phyloP scores from a whole-genome alignment of 2,329 filamentous ascomycete species.

The Tolypocladium nubicola region DNA sequence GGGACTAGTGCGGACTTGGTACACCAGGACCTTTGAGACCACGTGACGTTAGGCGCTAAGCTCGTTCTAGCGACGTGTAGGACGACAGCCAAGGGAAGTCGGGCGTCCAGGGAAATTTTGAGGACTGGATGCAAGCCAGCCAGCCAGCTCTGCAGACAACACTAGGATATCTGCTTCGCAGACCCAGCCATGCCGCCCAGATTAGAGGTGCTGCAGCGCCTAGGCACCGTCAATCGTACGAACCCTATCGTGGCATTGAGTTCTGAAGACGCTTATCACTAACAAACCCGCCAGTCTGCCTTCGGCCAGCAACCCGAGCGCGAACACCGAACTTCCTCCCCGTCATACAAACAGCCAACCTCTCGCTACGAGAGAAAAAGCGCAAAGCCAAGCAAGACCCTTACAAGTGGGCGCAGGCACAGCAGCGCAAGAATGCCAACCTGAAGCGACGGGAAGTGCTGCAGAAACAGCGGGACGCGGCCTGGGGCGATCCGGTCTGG shows the following conservation, averaged over 20 bases:
- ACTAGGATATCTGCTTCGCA: constrained; percentile 2
- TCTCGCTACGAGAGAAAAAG: constrained; percentile 53
- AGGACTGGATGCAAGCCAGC: constrained; percentile 4
- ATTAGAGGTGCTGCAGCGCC: constrained; percentile 48
- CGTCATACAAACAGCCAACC: constrained; percentile 52
- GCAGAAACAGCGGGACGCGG: constrained; percentile 49
- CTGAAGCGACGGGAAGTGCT: constrained; percentile 64
- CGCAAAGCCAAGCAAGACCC: constrained; percentile 64
- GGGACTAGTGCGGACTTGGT: constrained; percentile 6
- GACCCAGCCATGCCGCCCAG: constrained; percentile 53
- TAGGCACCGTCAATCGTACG: constrained; percentile 52
- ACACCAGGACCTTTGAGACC: constrained; percentile 6
- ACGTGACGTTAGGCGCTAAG: constrained; percentile 20
- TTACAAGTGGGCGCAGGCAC: constrained; percentile 69
- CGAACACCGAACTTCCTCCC: constrained; percentile 41
- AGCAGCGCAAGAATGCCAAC: constrained; percentile 77
- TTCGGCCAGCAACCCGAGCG: constrained; percentile 41
- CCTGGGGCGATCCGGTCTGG: constrained; percentile 67
- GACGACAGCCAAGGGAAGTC: not conserved
- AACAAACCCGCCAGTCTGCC: constrained; percentile 38
- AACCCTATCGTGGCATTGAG: not conserved
- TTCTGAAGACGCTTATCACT: constrained; percentile 2
- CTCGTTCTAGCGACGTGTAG: not conserved
- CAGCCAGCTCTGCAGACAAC: not conserved
- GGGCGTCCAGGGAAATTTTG: constrained; percentile 21